These are phyloP conservation scores for Sarcocystis neurona DNA, from an alignment of 169 alveolate genomes.

Conservation along the genomic window DNA sequence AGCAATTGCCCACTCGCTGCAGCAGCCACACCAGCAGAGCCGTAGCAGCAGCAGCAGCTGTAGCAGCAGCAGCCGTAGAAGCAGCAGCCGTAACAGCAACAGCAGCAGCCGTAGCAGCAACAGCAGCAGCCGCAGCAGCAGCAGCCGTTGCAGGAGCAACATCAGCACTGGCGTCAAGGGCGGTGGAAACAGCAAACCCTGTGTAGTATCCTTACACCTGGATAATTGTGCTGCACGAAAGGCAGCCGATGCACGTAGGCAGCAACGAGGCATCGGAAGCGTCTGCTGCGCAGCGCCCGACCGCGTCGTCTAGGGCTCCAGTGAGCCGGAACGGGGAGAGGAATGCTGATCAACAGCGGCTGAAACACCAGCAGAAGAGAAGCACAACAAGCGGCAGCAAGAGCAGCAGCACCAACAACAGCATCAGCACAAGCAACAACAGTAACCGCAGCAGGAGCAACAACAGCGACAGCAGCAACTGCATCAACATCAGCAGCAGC, in stretches of 20 bases:
- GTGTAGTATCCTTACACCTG: not conserved
- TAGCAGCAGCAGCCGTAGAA: not conserved
- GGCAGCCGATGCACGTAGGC: conserved; percentile 20
- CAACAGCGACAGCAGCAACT: not conserved
- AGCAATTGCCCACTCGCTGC: too few species aligned
- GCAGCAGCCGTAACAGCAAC: not conserved
- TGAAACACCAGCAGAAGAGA: not conserved
- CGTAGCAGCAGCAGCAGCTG: not conserved
- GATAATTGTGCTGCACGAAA: conserved; percentile 20
- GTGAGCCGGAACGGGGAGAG: conserved; percentile 27
- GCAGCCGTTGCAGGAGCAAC: not conserved
- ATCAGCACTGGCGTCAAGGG: not conserved
- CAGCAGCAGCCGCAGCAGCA: not conserved
- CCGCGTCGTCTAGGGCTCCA: conserved; percentile 28
- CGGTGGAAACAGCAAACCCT: not conserved
- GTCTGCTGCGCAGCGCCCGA: conserved; percentile 33
- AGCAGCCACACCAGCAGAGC: too few species aligned
- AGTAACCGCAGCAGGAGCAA: not conserved
- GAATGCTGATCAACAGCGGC: conserved; percentile 4
- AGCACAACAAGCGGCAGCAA: not conserved
- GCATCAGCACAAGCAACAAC: not conserved
- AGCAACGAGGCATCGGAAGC: conserved; percentile 26
- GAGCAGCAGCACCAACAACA: not conserved
- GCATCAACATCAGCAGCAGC: not conserved
- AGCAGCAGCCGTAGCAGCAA: not conserved